A percentile compares a stretch with the other conserved stretches of the same genome.
Evolutionary conservation across 2,329 filamentous ascomycete genomes (phyloP).

Genomic region (Myriosclerotinia duriaeana): DNA sequence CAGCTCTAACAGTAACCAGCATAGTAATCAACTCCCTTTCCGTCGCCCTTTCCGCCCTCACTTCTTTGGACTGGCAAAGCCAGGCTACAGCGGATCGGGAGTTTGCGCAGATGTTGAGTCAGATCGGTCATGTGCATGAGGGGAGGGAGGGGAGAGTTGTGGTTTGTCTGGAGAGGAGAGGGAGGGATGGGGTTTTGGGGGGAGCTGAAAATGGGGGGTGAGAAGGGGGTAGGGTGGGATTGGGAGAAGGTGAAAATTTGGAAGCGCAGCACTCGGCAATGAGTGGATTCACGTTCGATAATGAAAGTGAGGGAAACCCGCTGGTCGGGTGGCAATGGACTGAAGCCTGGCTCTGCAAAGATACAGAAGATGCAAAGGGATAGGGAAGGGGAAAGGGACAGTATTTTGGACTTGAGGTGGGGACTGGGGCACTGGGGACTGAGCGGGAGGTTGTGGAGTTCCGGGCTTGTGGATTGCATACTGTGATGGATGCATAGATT

Average conservation of each 20-base stretch:
- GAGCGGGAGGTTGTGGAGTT: background rate
- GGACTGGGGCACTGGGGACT: background rate
- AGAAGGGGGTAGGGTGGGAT: background rate
- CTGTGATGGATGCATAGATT: background rate
- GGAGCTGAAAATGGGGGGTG: background rate
- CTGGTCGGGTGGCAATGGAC: background rate
- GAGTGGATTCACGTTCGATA: background rate
- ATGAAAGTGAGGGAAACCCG: background rate
- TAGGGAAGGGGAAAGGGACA: background rate
- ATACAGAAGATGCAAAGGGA: background rate
- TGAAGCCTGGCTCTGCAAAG: background rate
- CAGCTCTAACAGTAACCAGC: conserved; percentile 32
- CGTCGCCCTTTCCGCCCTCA: conserved; percentile 32
- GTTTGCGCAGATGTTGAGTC: conserved; percentile 32
- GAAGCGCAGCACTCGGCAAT: background rate
- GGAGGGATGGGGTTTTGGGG: conserved; percentile 4
- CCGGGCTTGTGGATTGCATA: background rate
- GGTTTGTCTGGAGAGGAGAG: conserved; percentile 25
- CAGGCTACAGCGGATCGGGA: conserved; percentile 30
- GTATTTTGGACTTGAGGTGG: background rate
- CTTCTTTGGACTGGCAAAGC: conserved; percentile 35
- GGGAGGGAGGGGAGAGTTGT: conserved; percentile 28
- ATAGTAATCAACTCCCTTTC: conserved; percentile 34
- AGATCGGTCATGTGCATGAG: conserved; percentile 31
- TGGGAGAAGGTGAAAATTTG: background rate